Base-by-base conservation (phyloP, 192 early-diverging fungal genomes). In the Dispira parvispora region DNA sequence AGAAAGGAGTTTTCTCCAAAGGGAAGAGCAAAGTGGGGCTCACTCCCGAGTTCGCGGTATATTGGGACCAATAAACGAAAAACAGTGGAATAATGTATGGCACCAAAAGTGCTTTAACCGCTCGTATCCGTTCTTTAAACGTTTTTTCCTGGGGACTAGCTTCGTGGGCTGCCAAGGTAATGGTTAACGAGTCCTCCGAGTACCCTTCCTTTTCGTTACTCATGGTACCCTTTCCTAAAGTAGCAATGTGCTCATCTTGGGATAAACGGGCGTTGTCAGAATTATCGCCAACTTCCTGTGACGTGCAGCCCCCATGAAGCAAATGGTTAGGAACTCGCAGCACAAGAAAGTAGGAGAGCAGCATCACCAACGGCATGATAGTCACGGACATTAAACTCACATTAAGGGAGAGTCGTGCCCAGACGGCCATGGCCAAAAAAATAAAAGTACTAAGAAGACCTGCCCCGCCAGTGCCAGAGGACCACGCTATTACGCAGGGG, bases 21-120 rank as follows among this genome's bases (percentile, higher is more conserved):
- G 65, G 66, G 49, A 75, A 75, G 12, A 72, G 60, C 9, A 73
- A 50, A 45, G 70, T 70, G 0, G 73, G 73, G 10, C 65, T 52
- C 1, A 75, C 67, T 9, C 73, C 73, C 45, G 71, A 71, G 61
- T 75, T 75, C 64, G 69, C 72, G 14, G 68, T 69, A 62, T 75
- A 75, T 45, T 75, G 67, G 4, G 73, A 68, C 38, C 62, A 63
- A 53, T 69, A 75, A 16, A 75, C 73, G 18, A 75, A 27, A 28
- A 75, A 75, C 16, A 75, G 62, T 0, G 73, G 73, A 1, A 72
- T 3, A 63, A 75, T 73, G 49, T 63, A 75, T 0, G 70, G 73
- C 50, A 67, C 27, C 12, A 75, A 23, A 4, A 75, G 28, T 8
- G 63, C 54, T 52, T 64, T 49, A 18, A 69, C 68, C 63, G 70